Evolutionary conservation across 352 stramenopile species (phyloP), one percentile per base, ranked within the genome.

Genomic region (Globisporangium uncinulatum): DNA sequence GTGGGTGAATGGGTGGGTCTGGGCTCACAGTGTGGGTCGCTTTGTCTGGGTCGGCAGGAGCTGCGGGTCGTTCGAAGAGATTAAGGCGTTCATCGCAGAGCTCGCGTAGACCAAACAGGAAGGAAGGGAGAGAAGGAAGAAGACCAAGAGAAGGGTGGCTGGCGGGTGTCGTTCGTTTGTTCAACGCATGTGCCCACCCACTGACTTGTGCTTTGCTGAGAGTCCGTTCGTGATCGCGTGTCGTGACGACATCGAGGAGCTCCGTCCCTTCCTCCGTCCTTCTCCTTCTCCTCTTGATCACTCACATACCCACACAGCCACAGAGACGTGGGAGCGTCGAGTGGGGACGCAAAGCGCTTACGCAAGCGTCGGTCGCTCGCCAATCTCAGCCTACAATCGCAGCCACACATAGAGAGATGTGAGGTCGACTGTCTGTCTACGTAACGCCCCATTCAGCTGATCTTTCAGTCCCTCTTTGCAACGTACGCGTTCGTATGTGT

Each of bases 41-140:
- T 39, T 11, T 51, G 41, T 37, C 4, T 29, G 49, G 31, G 5
- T 31, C 45, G 42, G 36, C 46, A 85, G 70, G 51, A 87, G 57
- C 65, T 87, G 75, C 44, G 77, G 82, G 52, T 84, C 77, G 5
- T 65, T 62, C 3, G 75, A 86, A 43, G 71, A 92, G 56, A 65
- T 92, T 53, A 69, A 63, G 34, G 52, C 66, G 51, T 79, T 86
- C 47, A 57, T 92, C 20, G 21, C 42, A 42, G 36, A 59, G 34
- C 21, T 56, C 43, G n/a, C 41, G 17, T 46, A 36, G 34, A 43
- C 34, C 7, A 15, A 57, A 21, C 11, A 21, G 5, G 17, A 39
- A 6, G 7, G 9, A 13, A 39, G 24, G 37, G 19, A 31, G 20
- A 47, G 8, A 24, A 29, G 21, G 36, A 44, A 44, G 10, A 37